Conservation (phyloP, 2,329 filamentous ascomycete genomes). For the Sarocladium strictum region DNA sequence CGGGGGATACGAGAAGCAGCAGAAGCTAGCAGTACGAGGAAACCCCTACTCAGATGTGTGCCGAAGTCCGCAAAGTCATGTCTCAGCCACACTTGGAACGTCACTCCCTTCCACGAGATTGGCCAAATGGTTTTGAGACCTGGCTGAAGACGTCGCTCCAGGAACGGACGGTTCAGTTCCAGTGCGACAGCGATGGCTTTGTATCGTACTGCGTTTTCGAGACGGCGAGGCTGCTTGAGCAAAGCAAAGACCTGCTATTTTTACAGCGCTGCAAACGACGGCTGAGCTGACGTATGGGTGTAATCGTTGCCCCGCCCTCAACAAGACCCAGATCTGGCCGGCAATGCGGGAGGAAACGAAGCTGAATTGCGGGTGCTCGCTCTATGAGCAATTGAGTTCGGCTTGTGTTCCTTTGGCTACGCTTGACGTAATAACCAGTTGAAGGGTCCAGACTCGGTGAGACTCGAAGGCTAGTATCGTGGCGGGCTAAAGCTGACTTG, state of each 20-base stretch:
- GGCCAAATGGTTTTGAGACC: background rate
- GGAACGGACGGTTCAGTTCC: constrained; percentile 1
- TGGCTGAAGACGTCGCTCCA: constrained; percentile 7
- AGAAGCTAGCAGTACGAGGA: constrained; percentile 3
- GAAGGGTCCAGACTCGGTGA: constrained; percentile 7
- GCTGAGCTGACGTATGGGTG: background rate
- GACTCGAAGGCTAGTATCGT: constrained; percentile 5
- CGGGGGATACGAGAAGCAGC: background rate
- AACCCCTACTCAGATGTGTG: constrained; percentile 7
- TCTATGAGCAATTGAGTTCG: background rate
- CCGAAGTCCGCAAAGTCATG: constrained; percentile 6
- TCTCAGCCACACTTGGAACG: constrained; percentile 8
- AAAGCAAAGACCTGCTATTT: too few species aligned
- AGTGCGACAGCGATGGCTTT: background rate
- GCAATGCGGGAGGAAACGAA: background rate
- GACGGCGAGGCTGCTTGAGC: too few species aligned
- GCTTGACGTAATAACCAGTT: background rate
- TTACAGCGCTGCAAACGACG: background rate
- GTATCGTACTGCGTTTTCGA: background rate
- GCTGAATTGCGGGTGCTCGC: background rate
- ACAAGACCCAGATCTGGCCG: background rate
- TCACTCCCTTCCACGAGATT: constrained; percentile 2
- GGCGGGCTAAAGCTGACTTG: background rate
- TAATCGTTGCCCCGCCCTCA: background rate
- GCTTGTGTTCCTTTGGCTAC: background rate